These are phyloP conservation scores for Anthostomella pinea DNA, from an alignment of 2,329 filamentous ascomycete species.

Conservation along the genomic window DNA sequence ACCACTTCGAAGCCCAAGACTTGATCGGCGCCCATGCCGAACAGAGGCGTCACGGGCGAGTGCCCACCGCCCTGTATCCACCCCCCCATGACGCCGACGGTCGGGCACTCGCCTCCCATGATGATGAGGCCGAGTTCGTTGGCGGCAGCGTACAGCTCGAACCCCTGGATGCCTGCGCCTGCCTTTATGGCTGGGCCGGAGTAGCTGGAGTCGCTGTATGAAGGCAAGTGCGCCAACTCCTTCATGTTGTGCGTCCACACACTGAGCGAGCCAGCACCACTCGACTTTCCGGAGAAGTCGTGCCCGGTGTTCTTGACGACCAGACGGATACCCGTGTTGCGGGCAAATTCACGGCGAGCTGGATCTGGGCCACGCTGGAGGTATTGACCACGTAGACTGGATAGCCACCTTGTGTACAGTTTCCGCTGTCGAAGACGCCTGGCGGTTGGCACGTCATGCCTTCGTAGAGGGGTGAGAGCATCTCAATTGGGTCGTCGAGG, in stretches of 20 bases:
- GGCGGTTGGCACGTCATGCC: slow-evolving; percentile 25
- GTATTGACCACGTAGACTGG: slow-evolving; percentile 41
- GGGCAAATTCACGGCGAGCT: slow-evolving; percentile 44
- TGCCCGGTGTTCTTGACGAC: slow-evolving; percentile 51
- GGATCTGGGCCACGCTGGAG: slow-evolving; percentile 40
- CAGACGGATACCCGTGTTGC: slow-evolving; percentile 44
- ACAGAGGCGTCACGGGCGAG: slow-evolving; percentile 2
- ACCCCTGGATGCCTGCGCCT: slow-evolving; percentile 52
- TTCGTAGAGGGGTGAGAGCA: slow-evolving; percentile 39
- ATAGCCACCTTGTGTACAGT: slow-evolving; percentile 39
- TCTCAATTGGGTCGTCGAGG: slow-evolving; percentile 37
- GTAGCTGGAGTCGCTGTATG: slow-evolving; percentile 32
- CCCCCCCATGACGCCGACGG: slow-evolving; percentile 48
- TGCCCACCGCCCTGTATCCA: slow-evolving; percentile 48
- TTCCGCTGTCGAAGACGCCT: slow-evolving; percentile 20
- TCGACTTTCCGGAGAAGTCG: slow-evolving; percentile 43
- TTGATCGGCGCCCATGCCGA: slow-evolving; percentile 37
- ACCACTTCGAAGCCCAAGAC: slow-evolving; percentile 47
- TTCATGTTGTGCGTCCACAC: slow-evolving; percentile 39
- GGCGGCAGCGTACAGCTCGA: slow-evolving; percentile 52
- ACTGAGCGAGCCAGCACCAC: slow-evolving; percentile 35
- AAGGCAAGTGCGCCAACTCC: slow-evolving; percentile 25
- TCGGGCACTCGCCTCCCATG: slow-evolving; percentile 47
- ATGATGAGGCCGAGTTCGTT: slow-evolving; percentile 44
- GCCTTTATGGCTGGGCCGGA: slow-evolving; percentile 51